Percentiles rank a stretch among this genome's conserved stretches.
phyloP scores from a whole-genome alignment of 23 red algal genomes.

The Pyropia haitanensis region DNA sequence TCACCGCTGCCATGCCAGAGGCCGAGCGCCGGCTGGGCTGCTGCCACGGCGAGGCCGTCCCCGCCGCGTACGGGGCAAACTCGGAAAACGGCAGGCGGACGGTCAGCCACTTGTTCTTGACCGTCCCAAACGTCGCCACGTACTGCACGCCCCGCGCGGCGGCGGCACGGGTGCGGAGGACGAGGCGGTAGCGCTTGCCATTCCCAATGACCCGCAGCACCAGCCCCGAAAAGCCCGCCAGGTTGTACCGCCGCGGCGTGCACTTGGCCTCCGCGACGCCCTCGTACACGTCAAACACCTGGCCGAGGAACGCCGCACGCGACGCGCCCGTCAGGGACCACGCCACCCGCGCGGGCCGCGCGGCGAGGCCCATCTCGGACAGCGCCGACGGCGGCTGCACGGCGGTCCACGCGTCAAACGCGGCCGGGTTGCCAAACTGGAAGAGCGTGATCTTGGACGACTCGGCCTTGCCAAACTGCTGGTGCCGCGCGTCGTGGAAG shows the following conservation, averaged over 20 bases:
- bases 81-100: constrained; percentile 71
- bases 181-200: constrained; percentile 69
- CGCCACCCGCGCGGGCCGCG: constrained; percentile 22
- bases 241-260: constrained; percentile 37
- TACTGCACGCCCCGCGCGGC: constrained; percentile 56
- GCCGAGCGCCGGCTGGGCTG: constrained; percentile 4
- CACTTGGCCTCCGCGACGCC: constrained; percentile 43
- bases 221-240: constrained; percentile 76
- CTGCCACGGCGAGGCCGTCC: constrained; percentile 6
- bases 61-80: constrained; percentile 18
- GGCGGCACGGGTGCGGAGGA: constrained; percentile 42
- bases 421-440: constrained; percentile 56
- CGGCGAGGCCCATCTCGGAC: constrained; percentile 14
- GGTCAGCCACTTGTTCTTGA: constrained; percentile 74
- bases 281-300: constrained; percentile 55
- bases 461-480: constrained; percentile 70
- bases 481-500: constrained; percentile 75
- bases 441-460: constrained; percentile 83
- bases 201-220: constrained; percentile 82
- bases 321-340: constrained; percentile 36
- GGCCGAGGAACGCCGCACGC: constrained; percentile 51
- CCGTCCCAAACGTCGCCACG: constrained; percentile 58
- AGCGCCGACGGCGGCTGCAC: constrained; percentile 9
- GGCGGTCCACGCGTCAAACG: constrained; percentile 57
- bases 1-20: no score